phyloP scores from a whole-genome alignment of 176 grass and related monocot genomes.

The Oropetium thomaeum region DNA sequence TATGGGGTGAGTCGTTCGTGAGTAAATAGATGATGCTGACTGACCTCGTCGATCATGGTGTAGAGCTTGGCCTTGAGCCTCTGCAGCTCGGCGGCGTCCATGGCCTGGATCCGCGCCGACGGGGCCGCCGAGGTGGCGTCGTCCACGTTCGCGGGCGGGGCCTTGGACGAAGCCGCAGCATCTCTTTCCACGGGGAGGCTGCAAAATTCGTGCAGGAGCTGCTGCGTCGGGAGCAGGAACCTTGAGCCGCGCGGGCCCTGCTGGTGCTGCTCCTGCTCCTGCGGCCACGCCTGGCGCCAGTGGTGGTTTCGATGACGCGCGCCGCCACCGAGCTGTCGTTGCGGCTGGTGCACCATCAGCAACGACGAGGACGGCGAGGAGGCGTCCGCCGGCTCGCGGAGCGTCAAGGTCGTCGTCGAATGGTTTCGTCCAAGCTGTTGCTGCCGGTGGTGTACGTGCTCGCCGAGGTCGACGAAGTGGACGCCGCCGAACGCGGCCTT shows the following conservation, averaged over 20 bases:
- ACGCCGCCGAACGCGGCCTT: slow-evolving; percentile 35
- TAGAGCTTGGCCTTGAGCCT: slow-evolving; percentile 75
- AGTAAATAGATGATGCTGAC: neutral
- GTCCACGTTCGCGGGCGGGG: slow-evolving; percentile 4
- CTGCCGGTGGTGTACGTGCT: slow-evolving; percentile 11
- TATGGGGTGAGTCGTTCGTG: neutral
- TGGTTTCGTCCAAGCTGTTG: neutral
- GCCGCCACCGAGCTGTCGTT: slow-evolving; percentile 3
- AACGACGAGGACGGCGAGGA: slow-evolving; percentile 9
- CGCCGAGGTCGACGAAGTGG: slow-evolving; percentile 20
- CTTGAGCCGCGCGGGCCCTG: slow-evolving; percentile 64
- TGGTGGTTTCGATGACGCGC: no score
- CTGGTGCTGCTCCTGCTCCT: no score
- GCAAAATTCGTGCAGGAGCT: slow-evolving; percentile 81
- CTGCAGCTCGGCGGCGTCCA: slow-evolving; percentile 74
- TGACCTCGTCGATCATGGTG: slow-evolving; percentile 93
- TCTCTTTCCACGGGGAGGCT: slow-evolving; percentile 31
- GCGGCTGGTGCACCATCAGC: slow-evolving; percentile 39
- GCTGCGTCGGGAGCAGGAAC: slow-evolving; percentile 68
- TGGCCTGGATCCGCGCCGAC: slow-evolving; percentile 54
- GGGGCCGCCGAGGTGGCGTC: slow-evolving; percentile 45
- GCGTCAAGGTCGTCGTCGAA: slow-evolving; percentile 23
- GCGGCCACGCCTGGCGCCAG: slow-evolving; percentile 16
- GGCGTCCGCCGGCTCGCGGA: slow-evolving; percentile 36
- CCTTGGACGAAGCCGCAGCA: neutral